These are phyloP conservation scores for Calvatia gigantea DNA, from an alignment of 768 basidiomycete species.

Conservation along the genomic window DNA sequence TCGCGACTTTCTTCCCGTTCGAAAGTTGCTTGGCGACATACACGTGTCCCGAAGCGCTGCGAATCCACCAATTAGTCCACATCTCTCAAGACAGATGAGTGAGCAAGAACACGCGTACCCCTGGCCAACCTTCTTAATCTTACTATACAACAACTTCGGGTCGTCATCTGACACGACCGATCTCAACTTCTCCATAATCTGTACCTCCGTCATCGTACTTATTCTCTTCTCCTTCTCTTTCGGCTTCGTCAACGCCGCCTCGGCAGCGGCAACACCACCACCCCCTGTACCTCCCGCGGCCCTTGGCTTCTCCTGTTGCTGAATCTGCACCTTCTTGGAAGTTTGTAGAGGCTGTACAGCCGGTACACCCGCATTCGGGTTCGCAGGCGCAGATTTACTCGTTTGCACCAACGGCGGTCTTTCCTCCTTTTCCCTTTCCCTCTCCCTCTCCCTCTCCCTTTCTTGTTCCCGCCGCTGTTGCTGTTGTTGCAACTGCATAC, in stretches of 20 bases:
- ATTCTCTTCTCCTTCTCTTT: constrained; percentile 90
- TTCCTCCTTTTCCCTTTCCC: constrained; percentile 23
- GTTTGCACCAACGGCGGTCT: constrained; percentile 20
- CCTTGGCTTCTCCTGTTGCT: constrained; percentile 47
- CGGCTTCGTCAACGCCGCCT: constrained; percentile 72
- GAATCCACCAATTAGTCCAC: constrained; percentile 15
- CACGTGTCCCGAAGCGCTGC: constrained; percentile 93
- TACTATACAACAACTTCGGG: constrained; percentile 86
- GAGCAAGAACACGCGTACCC: constrained; percentile 58
- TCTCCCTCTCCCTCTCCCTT: constrained; percentile 15
- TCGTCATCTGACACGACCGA: constrained; percentile 85
- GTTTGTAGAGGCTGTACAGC: constrained; percentile 76
- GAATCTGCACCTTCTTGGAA: constrained; percentile 67
- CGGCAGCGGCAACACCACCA: constrained; percentile 40
- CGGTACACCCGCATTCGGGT: constrained; percentile 49
- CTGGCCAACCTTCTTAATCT: constrained; percentile 99
- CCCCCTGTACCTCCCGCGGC: constrained; percentile 24
- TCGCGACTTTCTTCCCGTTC: constrained; percentile 86
- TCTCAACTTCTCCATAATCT: constrained; percentile 97
- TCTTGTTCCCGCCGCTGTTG: constrained; percentile 22
- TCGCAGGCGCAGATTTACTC: constrained; percentile 46
- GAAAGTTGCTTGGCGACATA: constrained; percentile 92
- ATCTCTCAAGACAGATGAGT: constrained; percentile 8
- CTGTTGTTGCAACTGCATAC: constrained; percentile 20
- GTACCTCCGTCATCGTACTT: constrained; percentile 94